Conservation (phyloP, 2,329 filamentous ascomycete genomes). For the Byssothecium circinans region DNA sequence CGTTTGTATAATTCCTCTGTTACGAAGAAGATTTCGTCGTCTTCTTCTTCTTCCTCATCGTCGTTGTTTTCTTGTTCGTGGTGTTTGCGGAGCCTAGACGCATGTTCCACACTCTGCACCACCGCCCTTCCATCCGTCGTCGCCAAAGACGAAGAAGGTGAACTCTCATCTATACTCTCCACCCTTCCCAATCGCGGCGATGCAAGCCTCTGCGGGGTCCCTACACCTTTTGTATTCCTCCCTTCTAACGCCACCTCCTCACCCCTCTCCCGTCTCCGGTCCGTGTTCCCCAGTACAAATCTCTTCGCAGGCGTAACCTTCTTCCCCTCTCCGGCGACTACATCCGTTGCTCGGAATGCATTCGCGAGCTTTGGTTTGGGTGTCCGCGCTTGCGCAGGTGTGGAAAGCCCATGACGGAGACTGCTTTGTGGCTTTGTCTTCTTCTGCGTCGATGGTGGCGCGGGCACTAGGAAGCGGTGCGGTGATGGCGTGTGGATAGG, state of each 20-base stretch:
- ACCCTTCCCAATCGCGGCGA: constrained; percentile 24
- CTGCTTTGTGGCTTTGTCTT: constrained; percentile 23
- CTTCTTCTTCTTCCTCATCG: constrained; percentile 14
- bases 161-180: constrained; percentile 39
- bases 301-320: constrained; percentile 35
- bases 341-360: neutral
- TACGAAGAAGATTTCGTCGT: constrained; percentile 34
- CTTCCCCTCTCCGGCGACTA: constrained; percentile 9
- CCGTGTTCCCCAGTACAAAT: constrained; percentile 26
- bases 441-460: constrained; percentile 18
- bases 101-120: constrained; percentile 21
- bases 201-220: constrained; percentile 9
- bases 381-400: constrained; percentile 14
- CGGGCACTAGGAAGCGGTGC: constrained; percentile 37
- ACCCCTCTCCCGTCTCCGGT: neutral
- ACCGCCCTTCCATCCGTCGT: constrained; percentile 1
- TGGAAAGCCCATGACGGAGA: constrained; percentile 24
- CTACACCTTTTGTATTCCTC: too few relatives aligned
- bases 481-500: constrained; percentile 34
- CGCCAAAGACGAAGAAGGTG: constrained; percentile 23
- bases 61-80: constrained; percentile 1
- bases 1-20: constrained; percentile 18
- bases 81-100: too few relatives aligned
- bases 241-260: neutral
- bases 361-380: neutral